A percentile compares a stretch with the other conserved stretches of the same genome.
Conservation (phyloP, 768 basidiomycete species). For the Lyophyllum decastes region DNA sequence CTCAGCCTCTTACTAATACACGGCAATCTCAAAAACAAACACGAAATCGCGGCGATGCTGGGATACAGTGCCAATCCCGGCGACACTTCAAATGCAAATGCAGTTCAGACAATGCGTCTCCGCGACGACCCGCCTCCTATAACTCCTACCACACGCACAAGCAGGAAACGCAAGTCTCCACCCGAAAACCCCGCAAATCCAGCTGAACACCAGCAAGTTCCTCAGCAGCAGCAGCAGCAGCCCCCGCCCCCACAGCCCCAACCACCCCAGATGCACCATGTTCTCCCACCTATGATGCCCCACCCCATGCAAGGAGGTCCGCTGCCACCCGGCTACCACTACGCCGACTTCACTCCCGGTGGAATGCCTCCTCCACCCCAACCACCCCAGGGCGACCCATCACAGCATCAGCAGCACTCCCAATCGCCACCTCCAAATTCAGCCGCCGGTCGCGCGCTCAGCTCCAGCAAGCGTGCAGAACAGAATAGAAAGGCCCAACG, state of each 20-base stretch:
- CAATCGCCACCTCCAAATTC: constrained; percentile 29
- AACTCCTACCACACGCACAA: constrained; percentile 40
- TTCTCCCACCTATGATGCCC: constrained; percentile 57
- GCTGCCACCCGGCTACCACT: constrained; percentile 52
- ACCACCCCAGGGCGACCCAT: constrained; percentile 24
- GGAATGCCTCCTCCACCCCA: constrained; percentile 40
- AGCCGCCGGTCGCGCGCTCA: constrained; percentile 56
- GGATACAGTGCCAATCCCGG: constrained; percentile 27
- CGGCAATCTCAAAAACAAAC: constrained; percentile 24
- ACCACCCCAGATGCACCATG: constrained; percentile 45
- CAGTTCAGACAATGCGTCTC: constrained; percentile 51
- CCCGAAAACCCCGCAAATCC: neutral
- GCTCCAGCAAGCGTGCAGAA: constrained; percentile 85
- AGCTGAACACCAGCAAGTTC: constrained; percentile 24
- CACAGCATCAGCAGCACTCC: constrained; percentile 28
- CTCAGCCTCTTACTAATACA: constrained; percentile 54
- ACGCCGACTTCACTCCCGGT: constrained; percentile 56
- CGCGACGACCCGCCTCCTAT: constrained; percentile 57
- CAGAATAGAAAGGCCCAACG: constrained; percentile 95
- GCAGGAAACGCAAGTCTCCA: constrained; percentile 63
- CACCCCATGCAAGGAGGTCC: constrained; percentile 41
- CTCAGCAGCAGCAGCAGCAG: constrained; percentile 33
- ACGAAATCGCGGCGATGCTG: constrained; percentile 32
- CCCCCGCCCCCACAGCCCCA: constrained; percentile 29
- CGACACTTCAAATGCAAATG: constrained; percentile 16